phyloP scores from a whole-genome alignment of 2,329 filamentous ascomycete genomes.

The Colletotrichum australisinense region DNA sequence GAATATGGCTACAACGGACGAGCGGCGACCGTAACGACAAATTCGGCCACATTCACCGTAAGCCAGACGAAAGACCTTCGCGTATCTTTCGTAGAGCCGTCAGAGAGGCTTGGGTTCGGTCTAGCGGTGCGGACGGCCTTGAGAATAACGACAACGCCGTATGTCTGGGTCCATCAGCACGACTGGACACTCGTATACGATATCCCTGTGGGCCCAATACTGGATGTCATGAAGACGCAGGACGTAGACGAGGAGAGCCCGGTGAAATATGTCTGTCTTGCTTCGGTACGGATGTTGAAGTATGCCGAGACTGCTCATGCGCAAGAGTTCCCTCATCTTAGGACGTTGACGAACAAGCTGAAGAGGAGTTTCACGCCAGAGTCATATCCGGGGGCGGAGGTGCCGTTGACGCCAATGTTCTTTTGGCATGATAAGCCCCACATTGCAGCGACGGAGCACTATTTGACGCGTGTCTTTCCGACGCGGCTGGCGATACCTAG shows the following conservation, averaged over 20 bases:
- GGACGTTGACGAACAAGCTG: slow-evolving; percentile 52
- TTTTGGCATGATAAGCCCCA: slow-evolving; percentile 72
- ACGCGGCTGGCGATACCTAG: slow-evolving; percentile 60
- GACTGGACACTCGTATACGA: slow-evolving; percentile 62
- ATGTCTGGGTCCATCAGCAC: slow-evolving; percentile 69
- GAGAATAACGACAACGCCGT: slow-evolving; percentile 57
- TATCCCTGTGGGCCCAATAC: slow-evolving; percentile 56
- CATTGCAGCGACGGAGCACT: slow-evolving; percentile 60
- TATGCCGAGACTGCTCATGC: slow-evolving; percentile 63
- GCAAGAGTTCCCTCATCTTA: slow-evolving; percentile 52
- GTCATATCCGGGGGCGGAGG: slow-evolving; percentile 20
- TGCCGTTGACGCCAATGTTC: slow-evolving; percentile 66
- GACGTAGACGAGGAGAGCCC: slow-evolving; percentile 45
- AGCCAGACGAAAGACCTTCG: slow-evolving; percentile 47
- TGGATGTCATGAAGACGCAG: slow-evolving; percentile 58
- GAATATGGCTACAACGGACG: slow-evolving; percentile 57
- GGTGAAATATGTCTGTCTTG: slow-evolving; percentile 64
- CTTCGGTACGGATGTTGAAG: slow-evolving; percentile 61
- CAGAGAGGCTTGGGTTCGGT: slow-evolving; percentile 61
- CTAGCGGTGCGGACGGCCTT: slow-evolving; percentile 65
- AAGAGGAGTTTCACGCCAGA: slow-evolving; percentile 51
- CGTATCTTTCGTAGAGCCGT: slow-evolving; percentile 62
- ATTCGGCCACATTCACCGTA: slow-evolving; percentile 42
- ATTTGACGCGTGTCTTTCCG: slow-evolving; percentile 61
- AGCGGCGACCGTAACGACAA: neutral